phyloP scores from a whole-genome alignment of 352 stramenopile species.

The Phytophthora pini region DNA sequence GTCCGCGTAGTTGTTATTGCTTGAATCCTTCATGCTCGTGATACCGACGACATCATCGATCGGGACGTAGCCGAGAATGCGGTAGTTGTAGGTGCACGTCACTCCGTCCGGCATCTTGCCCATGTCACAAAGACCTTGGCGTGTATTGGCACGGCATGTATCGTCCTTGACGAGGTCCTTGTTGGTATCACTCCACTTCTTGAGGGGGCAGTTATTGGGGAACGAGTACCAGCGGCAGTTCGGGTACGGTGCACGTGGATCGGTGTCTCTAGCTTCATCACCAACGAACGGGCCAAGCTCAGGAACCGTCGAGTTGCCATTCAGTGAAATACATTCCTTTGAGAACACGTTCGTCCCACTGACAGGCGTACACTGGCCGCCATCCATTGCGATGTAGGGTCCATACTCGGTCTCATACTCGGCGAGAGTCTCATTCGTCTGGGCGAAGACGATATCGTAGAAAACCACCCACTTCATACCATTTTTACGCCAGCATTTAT shows the following conservation, averaged over 20 bases:
- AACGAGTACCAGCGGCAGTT: constrained; percentile 74
- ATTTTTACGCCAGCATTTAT: constrained; percentile 70
- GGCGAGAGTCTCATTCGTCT: constrained; percentile 49
- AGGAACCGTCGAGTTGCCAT: constrained; percentile 29
- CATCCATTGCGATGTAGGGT: constrained; percentile 68
- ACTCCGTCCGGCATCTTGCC: constrained; percentile 53
- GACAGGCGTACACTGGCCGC: constrained; percentile 51
- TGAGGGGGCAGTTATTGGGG: constrained; percentile 58
- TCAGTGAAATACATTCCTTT: constrained; percentile 21
- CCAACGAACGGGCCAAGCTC: constrained; percentile 55
- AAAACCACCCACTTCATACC: constrained; percentile 77
- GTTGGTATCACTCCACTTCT: constrained; percentile 30
- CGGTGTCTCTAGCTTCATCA: constrained; percentile 33
- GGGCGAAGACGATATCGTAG: constrained; percentile 64
- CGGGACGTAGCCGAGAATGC: constrained; percentile 62
- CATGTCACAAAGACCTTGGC: constrained; percentile 46
- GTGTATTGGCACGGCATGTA: constrained; percentile 38
- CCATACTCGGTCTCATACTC: constrained; percentile 33
- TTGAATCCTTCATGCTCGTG: constrained; percentile 40
- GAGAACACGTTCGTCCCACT: constrained; percentile 19
- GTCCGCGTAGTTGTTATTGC: constrained; percentile 16
- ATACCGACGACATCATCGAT: constrained; percentile 83
- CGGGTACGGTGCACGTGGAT: constrained; percentile 59
- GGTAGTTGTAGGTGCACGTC: constrained; percentile 71
- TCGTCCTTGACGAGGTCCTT: constrained; percentile 41